phyloP scores from a whole-genome alignment of 2,329 filamentous ascomycete genomes.

The Aspergillus sp. region DNA sequence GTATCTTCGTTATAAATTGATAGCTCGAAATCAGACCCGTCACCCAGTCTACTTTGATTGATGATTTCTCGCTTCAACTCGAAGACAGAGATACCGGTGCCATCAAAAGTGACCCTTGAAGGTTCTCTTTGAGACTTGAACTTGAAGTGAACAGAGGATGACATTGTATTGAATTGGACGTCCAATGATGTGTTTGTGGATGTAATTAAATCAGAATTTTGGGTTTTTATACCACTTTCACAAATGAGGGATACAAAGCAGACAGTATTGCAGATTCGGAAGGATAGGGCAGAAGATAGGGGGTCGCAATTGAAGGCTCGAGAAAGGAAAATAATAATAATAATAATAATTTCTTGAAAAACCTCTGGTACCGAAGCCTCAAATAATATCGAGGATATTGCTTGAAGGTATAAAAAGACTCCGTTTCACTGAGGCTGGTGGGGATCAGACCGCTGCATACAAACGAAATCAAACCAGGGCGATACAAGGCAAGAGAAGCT shows the following conservation, averaged over 20 bases:
- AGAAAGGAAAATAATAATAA: slow-evolving; percentile 2
- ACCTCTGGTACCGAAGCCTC: slow-evolving; percentile 23
- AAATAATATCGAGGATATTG: slow-evolving; percentile 27
- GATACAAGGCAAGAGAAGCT: slow-evolving; percentile 30
- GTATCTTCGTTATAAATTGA: slow-evolving; percentile 91
- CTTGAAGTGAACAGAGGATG: slow-evolving; percentile 98
- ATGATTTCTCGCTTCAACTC: slow-evolving; percentile 99
- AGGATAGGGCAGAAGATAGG: slow-evolving; percentile 15
- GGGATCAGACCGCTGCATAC: slow-evolving; percentile 34
- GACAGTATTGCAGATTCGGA: slow-evolving; percentile 11
- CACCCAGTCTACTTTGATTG: slow-evolving; percentile 85
- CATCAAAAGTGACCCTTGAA: slow-evolving; percentile 92
- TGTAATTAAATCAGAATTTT: slow-evolving; percentile 31
- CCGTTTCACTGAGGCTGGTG: slow-evolving; percentile 28
- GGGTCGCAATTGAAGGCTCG: slow-evolving; percentile 19
- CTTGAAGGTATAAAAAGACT: slow-evolving; percentile 26
- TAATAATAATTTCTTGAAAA: slow-evolving; percentile 12
- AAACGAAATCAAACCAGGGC: slow-evolving; percentile 28
- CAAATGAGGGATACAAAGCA: slow-evolving; percentile 27
- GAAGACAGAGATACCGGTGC: slow-evolving; percentile 96
- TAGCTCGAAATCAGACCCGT: slow-evolving; percentile 94
- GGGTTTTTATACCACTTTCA: slow-evolving; percentile 24
- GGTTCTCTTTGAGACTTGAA: slow-evolving; percentile 99
- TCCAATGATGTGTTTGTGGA: slow-evolving; percentile 26
- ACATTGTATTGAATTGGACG: slow-evolving; percentile 63